phyloP scores from a whole-genome alignment of 192 early-diverging fungal genomes.

The Coemansia sp. region DNA sequence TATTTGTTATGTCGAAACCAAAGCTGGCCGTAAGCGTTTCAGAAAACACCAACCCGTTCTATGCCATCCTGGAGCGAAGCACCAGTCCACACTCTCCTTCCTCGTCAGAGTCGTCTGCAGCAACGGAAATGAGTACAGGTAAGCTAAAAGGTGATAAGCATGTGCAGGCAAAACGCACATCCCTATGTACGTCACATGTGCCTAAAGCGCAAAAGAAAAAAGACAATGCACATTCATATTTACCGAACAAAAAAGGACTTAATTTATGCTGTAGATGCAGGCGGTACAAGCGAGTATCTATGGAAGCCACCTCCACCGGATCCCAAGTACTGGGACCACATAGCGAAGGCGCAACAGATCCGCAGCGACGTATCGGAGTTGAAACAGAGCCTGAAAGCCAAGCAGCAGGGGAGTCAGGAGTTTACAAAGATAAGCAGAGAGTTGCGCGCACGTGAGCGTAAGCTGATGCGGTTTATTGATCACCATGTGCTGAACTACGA shows the following conservation, averaged over 20 bases:
- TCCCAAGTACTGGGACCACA: constrained; percentile 46
- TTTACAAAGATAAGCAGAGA: constrained; percentile 13
- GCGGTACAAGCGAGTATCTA: constrained; percentile 13
- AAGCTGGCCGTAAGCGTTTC: constrained; percentile 5
- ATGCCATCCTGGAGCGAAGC: constrained; percentile 12
- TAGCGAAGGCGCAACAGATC: constrained; percentile 42
- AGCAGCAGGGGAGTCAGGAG: constrained; percentile 5
- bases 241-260: neutral
- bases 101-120: constrained; percentile 7
- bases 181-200: neutral
- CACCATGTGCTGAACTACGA: constrained; percentile 45
- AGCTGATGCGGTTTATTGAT: constrained; percentile 41
- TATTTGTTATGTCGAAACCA: constrained; percentile 1
- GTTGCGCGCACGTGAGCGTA: constrained; percentile 27
- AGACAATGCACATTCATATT: constrained; percentile 11
- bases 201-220: too few relatives aligned
- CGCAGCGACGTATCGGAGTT: constrained; percentile 19
- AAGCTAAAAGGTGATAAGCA: constrained; percentile 3
- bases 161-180: too few relatives aligned
- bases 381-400: constrained; percentile 13
- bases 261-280: neutral
- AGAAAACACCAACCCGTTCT: constrained; percentile 9
- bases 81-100: constrained; percentile 17
- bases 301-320: constrained; percentile 48
- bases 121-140: constrained; percentile 7